These are phyloP conservation scores for Infundibulicybe gibba DNA, from an alignment of 768 basidiomycete species.

Conservation along the genomic window DNA sequence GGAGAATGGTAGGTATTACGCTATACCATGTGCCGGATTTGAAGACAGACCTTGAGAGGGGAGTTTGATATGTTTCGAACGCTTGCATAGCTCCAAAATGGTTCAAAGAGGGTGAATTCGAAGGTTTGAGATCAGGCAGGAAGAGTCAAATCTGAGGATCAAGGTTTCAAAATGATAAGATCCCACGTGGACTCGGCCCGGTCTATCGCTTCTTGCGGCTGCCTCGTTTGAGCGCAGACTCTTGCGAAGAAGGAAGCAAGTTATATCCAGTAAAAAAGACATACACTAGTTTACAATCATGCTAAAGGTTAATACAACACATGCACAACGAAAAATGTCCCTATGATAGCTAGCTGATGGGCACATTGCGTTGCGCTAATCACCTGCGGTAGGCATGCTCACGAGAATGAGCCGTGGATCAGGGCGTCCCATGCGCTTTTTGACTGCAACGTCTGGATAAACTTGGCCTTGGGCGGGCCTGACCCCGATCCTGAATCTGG, in stretches of 20 bases:
- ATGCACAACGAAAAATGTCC: background rate
- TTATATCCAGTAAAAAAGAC: too few species aligned
- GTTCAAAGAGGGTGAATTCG: too few species aligned
- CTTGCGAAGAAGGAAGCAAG: too few species aligned
- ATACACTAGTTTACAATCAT: too few species aligned
- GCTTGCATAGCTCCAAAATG: conserved; percentile 45
- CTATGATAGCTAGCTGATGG: background rate
- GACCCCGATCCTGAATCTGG: conserved; percentile 12
- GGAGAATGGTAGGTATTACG: conserved; percentile 5
- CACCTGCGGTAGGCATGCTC: conserved; percentile 7
- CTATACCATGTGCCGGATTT: background rate
- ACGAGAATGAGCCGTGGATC: conserved; percentile 66
- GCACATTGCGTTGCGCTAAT: background rate
- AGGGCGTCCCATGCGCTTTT: conserved; percentile 68
- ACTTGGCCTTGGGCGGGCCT: conserved; percentile 39
- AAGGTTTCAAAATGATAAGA: too few species aligned
- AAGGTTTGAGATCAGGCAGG: background rate
- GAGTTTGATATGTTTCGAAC: conserved; percentile 76
- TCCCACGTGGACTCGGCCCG: too few species aligned
- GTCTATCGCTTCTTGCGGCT: too few species aligned
- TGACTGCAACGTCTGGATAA: conserved; percentile 53
- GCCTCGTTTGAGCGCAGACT: too few species aligned
- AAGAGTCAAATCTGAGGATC: too few species aligned
- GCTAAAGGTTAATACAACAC: too few species aligned
- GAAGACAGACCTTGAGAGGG: conserved; percentile 64